phyloP scores from a whole-genome alignment of 805 yeast species.

The Lachancea dasiensis region DNA sequence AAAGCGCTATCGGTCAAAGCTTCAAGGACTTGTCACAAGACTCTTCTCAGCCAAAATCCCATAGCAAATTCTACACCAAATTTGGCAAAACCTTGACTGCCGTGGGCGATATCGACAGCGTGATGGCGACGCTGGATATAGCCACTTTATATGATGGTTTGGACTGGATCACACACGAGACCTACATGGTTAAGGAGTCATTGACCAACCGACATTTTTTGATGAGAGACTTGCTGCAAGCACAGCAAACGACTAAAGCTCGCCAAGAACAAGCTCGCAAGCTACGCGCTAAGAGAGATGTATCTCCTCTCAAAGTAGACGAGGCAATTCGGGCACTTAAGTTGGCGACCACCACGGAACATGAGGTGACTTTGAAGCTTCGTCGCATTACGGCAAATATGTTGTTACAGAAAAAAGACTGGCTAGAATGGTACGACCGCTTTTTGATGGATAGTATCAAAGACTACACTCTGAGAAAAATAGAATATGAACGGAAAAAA shows the following conservation, averaged over 20 bases:
- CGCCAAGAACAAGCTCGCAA: conserved; percentile 68
- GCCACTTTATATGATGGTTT: conserved; percentile 76
- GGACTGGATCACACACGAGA: conserved; percentile 58
- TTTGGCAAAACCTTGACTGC: conserved; percentile 61
- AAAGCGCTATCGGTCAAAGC: conserved; percentile 44
- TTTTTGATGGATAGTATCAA: conserved; percentile 51
- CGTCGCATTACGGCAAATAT: conserved; percentile 81
- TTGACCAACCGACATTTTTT: conserved; percentile 85
- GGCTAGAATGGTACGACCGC: conserved; percentile 51
- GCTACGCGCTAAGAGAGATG: conserved; percentile 62
- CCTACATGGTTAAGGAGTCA: conserved; percentile 85
- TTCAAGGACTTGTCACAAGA: conserved; percentile 26
- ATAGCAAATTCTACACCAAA: conserved; percentile 60
- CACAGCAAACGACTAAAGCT: conserved; percentile 65
- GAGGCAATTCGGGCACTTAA: conserved; percentile 80
- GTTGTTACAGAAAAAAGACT: conserved; percentile 55
- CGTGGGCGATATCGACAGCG: conserved; percentile 70
- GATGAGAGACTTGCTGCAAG: conserved; percentile 80
- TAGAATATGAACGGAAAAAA: conserved; percentile 81
- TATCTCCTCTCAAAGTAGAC: conserved; percentile 84
- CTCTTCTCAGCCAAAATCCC: conserved; percentile 7
- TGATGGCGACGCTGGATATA: conserved; percentile 63
- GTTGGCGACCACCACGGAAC: conserved; percentile 69
- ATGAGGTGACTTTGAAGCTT: conserved; percentile 68
- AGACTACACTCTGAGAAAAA: conserved; percentile 58